Evolutionary conservation across 805 yeast species (phyloP), one percentile per base, ranked within the genome.

Genomic region (Ascoidea tarda): DNA sequence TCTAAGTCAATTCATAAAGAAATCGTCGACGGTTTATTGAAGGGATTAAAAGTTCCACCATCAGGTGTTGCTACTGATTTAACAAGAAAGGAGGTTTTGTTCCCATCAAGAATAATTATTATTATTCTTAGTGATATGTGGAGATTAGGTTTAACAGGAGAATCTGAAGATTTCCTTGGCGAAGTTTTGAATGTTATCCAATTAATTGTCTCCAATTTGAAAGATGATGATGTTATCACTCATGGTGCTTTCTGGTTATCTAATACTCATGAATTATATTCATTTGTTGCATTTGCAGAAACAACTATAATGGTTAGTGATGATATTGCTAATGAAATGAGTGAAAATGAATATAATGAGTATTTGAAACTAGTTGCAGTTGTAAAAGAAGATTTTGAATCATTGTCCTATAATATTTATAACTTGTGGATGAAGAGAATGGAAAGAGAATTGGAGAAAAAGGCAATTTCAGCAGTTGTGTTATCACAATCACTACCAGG

Each of bases 161-260:
- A 91, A 67, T 82, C 91, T 63, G 98, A 93, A 71, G 82, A 81
- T 53, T 86, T 93, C 64, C 71, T 93, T 56, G 96, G 96, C 49
- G 90, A 85, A 64, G 95, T 89, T 2, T 75, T 91, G 64, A 79
- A 87, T 33, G 84, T 86, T 1, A 88, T 93, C 59, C 98, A 91
- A 71, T 80, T 78, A 50, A 82, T 86, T 56, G 96, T 91, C 16
- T 76, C 85, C 51, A 69, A 74, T n/a, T 74, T 84, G 63, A 84
- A 83, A 59, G 96, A 91, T 53, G 95, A 86, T 55, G 95, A 87
- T 59, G 81, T 88, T 42, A 82, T 90, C 61, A 81, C 88, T 49
- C 88, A 88, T 60, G 98, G 96, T 59, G 96, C 97, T 0, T 93
- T 90, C 73, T 93, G 99, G 99, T 75, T 93, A 58, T 87, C 97